Evolutionary conservation across 495 filamentous ascomycete genomes (phyloP).

Genomic region (Bacidia gigantensis): DNA sequence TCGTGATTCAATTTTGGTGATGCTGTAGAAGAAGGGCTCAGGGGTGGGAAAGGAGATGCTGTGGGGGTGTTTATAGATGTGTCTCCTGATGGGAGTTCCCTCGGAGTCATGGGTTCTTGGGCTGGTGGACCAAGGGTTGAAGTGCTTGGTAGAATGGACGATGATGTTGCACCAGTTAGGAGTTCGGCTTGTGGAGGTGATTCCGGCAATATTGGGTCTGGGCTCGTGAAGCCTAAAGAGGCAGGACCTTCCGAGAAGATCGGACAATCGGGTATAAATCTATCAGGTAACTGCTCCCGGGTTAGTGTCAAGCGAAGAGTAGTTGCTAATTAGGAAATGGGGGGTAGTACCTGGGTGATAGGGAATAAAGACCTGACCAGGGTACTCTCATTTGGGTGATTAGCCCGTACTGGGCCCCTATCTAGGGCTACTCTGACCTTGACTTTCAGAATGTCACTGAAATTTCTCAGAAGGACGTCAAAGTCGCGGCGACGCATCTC

Average conservation of each 20-base stretch:
- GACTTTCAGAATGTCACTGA: constrained; percentile 12
- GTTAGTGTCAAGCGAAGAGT: constrained; percentile 10
- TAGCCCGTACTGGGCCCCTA: constrained; percentile 7
- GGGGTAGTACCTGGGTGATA: constrained; percentile 10
- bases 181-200: constrained; percentile 8
- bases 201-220: constrained; percentile 7
- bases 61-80: constrained; percentile 7
- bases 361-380: constrained; percentile 9
- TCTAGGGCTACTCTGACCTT: constrained; percentile 12
- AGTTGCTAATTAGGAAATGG: constrained; percentile 4
- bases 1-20: constrained; percentile 9
- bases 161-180: constrained; percentile 10
- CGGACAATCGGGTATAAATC: constrained; percentile 6
- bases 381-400: constrained; percentile 8
- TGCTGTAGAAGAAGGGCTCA: constrained; percentile 10
- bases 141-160: constrained; percentile 9
- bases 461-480: constrained; percentile 10
- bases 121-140: constrained; percentile 8
- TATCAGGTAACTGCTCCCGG: constrained; percentile 12
- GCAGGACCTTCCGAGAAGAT: constrained; percentile 10
- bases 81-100: constrained; percentile 10
- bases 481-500: constrained; percentile 11
- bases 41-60: constrained; percentile 9
- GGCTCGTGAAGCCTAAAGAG: constrained; percentile 9
- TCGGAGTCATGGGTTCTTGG: constrained; percentile 11